Percentiles rank a stretch among this genome's conserved stretches.
phyloP scores from a whole-genome alignment of 1,284 basidiomycete genomes.

The Puccinia coronata region DNA sequence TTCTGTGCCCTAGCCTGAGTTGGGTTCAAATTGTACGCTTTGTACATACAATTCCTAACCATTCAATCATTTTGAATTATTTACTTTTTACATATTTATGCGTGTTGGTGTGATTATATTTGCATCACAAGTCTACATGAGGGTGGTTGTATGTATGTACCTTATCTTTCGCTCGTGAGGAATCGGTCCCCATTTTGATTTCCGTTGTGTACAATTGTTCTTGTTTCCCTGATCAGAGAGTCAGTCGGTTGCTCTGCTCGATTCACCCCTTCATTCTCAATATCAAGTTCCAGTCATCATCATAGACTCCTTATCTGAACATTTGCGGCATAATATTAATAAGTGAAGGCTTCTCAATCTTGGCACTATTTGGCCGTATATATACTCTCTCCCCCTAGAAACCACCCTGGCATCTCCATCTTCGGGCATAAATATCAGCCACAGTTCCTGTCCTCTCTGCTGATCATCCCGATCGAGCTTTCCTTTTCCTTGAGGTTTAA shows the following conservation, averaged over 20 bases:
- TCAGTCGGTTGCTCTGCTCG: too few relatives aligned
- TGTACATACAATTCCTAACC: background rate
- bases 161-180: background rate
- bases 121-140: background rate
- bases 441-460: background rate
- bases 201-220: background rate
- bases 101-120: too few relatives aligned
- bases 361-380: too few relatives aligned
- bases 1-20: background rate
- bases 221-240: too few relatives aligned
- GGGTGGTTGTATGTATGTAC: background rate
- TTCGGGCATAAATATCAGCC: constrained; percentile 19
- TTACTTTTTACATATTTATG: background rate
- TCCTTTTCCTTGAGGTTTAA: background rate
- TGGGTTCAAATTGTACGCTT: background rate
- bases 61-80: too few relatives aligned
- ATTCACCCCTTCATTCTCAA: background rate
- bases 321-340: too few relatives aligned
- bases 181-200: background rate
- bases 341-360: too few relatives aligned
- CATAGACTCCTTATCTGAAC: too few relatives aligned
- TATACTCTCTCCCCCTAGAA: too few relatives aligned
- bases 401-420: too few relatives aligned
- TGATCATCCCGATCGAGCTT: background rate
- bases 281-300: too few relatives aligned